Conservation (phyloP, 768 basidiomycete species). For the Butyriboletus loyo region DNA sequence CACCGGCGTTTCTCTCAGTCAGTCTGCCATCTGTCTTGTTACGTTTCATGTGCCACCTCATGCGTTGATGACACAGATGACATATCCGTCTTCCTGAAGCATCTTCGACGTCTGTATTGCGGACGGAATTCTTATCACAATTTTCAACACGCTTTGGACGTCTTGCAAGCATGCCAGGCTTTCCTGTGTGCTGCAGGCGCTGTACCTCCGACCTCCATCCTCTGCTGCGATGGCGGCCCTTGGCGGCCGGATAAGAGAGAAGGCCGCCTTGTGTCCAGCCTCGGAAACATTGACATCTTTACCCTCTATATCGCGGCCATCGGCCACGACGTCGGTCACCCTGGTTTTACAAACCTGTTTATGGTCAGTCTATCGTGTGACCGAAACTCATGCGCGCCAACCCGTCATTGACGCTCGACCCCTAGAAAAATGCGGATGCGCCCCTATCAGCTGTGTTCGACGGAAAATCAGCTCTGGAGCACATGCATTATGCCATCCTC, state of each 20-base stretch:
- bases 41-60: constrained; percentile 18
- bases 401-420: constrained; percentile 2
- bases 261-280: constrained; percentile 36
- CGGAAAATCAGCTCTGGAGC: constrained; percentile 86
- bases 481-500: constrained; percentile 85
- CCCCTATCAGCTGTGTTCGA: constrained; percentile 88
- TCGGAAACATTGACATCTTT: constrained; percentile 73
- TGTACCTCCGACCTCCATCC: constrained; percentile 72
- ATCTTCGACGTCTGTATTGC: constrained; percentile 90
- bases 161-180: constrained; percentile 87
- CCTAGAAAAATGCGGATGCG: constrained; percentile 88
- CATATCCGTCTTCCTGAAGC: constrained; percentile 75
- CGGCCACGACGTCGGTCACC: constrained; percentile 97
- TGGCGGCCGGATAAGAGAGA: constrained; percentile 41
- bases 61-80: constrained; percentile 47
- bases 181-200: constrained; percentile 78
- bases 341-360: constrained; percentile 90
- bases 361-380: constrained; percentile 58
- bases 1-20: constrained; percentile 56
- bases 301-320: constrained; percentile 88
- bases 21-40: constrained; percentile 32
- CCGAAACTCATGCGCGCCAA: background rate
- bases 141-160: constrained; percentile 95
- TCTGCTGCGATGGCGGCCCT: constrained; percentile 37
- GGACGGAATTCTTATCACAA: constrained; percentile 95